Conservation (phyloP, 345 rosid genomes). For the Populus pruinosa region DNA sequence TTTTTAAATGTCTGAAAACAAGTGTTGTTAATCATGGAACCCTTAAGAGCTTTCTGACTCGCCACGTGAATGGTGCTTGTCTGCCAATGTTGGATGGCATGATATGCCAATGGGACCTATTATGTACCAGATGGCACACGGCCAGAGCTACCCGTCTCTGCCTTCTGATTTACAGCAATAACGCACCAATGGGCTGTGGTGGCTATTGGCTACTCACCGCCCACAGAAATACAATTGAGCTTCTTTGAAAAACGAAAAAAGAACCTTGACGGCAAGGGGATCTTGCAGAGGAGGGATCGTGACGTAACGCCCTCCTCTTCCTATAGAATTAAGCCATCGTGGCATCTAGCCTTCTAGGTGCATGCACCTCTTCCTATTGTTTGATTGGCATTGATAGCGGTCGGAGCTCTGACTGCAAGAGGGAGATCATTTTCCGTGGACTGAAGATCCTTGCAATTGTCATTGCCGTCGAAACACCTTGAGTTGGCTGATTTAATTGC, state of each 20-base stretch:
- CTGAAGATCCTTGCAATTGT: neutral
- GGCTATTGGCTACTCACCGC: neutral
- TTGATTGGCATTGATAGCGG: neutral
- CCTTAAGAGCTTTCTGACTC: neutral
- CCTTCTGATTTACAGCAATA: neutral
- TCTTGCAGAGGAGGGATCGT: too few species aligned
- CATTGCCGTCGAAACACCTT: neutral
- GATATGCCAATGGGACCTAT: neutral
- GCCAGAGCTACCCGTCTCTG: neutral
- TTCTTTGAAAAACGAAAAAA: too few species aligned
- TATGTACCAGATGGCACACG: neutral
- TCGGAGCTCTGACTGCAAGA: neutral
- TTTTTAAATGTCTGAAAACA: neutral
- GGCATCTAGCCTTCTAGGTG: neutral
- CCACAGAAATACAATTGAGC: neutral
- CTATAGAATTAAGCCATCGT: neutral
- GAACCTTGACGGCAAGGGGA: neutral
- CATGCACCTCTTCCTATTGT: neutral
- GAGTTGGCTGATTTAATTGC: neutral
- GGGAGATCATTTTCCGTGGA: neutral
- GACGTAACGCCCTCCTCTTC: neutral
- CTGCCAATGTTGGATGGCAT: neutral
- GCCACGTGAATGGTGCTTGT: neutral
- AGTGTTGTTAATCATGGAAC: neutral
- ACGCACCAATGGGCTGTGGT: neutral